Percentiles rank a stretch among this genome's conserved stretches.
Evolutionary conservation across 495 filamentous ascomycete genomes (phyloP).

Genomic region (Neurospora sp.): DNA sequence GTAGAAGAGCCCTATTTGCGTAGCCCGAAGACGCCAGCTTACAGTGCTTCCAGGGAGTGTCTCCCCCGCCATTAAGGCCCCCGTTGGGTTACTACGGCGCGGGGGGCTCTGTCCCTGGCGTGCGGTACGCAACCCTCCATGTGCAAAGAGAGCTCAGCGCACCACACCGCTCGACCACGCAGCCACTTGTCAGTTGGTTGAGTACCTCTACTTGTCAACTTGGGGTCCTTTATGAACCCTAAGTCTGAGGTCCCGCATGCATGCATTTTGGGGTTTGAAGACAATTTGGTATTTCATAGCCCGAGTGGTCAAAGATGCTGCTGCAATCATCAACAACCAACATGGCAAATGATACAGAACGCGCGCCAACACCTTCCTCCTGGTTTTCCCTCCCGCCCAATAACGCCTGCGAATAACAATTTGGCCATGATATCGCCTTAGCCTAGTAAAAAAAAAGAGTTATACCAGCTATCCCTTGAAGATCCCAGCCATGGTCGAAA

Average conservation of each 20-base stretch:
- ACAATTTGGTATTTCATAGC: neutral
- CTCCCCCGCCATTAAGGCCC: neutral
- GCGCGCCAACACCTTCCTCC: neutral
- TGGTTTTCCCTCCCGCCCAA: neutral
- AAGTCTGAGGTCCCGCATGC: neutral
- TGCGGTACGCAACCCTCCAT: neutral
- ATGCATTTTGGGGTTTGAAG: neutral
- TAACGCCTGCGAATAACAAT: neutral
- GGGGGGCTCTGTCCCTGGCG: neutral
- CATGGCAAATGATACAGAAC: neutral
- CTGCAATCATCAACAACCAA: neutral
- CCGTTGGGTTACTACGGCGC: neutral
- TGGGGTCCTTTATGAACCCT: neutral
- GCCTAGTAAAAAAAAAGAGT: neutral
- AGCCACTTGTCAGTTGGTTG: neutral
- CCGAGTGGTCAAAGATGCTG: neutral
- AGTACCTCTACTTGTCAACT: neutral
- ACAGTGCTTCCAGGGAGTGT: neutral
- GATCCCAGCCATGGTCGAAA: neutral
- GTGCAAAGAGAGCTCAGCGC: neutral
- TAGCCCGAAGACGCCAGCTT: neutral
- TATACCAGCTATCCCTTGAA: neutral
- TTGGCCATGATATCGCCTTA: neutral
- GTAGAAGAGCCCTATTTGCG: neutral
- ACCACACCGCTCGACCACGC: neutral